phyloP scores from a whole-genome alignment of 2,329 filamentous ascomycete species.

The Fusarium papillatum region DNA sequence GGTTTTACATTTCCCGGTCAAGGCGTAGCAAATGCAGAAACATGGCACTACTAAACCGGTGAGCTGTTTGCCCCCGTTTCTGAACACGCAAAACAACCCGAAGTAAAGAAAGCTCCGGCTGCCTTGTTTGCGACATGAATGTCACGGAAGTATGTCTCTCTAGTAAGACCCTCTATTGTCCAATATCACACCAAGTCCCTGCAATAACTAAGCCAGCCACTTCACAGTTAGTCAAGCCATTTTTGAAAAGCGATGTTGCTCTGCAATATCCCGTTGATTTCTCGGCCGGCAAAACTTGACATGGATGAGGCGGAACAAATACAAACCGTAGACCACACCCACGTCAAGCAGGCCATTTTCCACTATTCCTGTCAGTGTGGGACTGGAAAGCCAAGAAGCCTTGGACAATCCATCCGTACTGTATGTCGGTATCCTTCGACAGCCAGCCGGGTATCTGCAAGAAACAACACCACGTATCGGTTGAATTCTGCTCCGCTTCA shows the following conservation, averaged over 20 bases:
- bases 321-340: not conserved
- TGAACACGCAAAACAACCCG: not conserved
- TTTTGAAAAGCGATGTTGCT: slow-evolving; percentile 2
- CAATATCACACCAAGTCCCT: not conserved
- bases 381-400: not conserved
- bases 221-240: not conserved
- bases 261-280: not conserved
- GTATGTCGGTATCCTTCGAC: not conserved
- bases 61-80: not conserved
- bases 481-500: not conserved
- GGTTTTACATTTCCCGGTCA: not conserved
- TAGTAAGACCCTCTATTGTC: not conserved
- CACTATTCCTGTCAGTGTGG: not conserved
- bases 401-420: not conserved
- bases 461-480: not conserved
- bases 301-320: slow-evolving; percentile 4
- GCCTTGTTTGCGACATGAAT: not conserved
- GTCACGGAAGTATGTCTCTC: not conserved
- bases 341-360: slow-evolving; percentile 6
- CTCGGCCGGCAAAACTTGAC: not conserved
- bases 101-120: not conserved
- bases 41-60: not conserved
- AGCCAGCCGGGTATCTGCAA: not conserved
- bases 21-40: not conserved
- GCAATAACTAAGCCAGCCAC: not conserved